These are phyloP conservation scores for Chrysopogon serrulatus DNA, from an alignment of 176 grass and related monocot species.

Conservation along the genomic window DNA sequence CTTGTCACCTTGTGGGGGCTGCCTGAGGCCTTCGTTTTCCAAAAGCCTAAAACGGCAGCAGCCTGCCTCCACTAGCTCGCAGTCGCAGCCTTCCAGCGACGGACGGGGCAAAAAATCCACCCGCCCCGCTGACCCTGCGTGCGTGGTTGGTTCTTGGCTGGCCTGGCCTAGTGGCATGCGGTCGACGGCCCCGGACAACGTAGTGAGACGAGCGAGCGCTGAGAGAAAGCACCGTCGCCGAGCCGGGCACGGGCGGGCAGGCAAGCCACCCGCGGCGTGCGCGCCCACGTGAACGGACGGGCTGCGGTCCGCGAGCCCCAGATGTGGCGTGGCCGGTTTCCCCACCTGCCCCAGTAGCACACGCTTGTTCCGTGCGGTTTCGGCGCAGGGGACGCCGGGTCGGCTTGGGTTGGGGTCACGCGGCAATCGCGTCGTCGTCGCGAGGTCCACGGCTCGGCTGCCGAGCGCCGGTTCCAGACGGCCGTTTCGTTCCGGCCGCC, in stretches of 20 bases:
- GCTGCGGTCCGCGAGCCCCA: background rate
- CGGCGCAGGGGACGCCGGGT: background rate
- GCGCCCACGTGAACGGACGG: background rate
- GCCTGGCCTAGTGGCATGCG: no score
- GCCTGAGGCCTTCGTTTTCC: background rate
- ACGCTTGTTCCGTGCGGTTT: background rate
- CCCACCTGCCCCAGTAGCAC: background rate
- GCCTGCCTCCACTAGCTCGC: background rate
- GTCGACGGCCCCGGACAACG: background rate
- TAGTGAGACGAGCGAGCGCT: no score
- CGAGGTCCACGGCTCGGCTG: background rate
- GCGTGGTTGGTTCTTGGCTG: background rate
- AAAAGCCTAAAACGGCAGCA: background rate
- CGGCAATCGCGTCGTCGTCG: background rate
- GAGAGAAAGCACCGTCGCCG: no score
- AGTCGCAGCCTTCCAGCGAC: background rate
- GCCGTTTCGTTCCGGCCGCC: background rate
- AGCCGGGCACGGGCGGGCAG: no score
- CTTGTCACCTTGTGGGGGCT: conserved; percentile 6
- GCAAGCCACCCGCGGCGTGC: background rate
- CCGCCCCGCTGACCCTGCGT: background rate
- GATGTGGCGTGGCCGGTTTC: background rate
- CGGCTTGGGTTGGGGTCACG: background rate
- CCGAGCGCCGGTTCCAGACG: background rate
- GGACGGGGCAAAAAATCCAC: background rate